Percentiles rank a stretch among this genome's conserved stretches.
These are phyloP conservation scores for Penicillium arizonense DNA, from an alignment of 495 filamentous ascomycete species.

Conservation along the genomic window DNA sequence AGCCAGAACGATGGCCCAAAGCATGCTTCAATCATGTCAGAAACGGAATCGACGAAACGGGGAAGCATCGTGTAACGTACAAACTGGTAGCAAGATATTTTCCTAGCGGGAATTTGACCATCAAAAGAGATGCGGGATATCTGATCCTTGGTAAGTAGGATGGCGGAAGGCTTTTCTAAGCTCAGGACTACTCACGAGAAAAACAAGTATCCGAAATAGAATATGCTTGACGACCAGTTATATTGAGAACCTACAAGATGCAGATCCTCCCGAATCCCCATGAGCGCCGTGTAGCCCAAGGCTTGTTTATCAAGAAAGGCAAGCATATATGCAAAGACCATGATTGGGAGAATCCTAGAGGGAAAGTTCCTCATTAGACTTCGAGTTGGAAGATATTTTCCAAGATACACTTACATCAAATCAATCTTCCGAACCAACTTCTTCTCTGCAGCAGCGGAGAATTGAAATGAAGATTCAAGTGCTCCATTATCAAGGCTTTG, in stretches of 20 bases:
- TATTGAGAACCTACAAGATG: slow-evolving; percentile 51
- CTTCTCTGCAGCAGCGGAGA: slow-evolving; percentile 17
- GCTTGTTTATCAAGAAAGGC: slow-evolving; percentile 56
- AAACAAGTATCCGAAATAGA: slow-evolving; percentile 59
- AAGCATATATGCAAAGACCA: slow-evolving; percentile 36
- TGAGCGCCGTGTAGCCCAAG: slow-evolving; percentile 28
- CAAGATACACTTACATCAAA: slow-evolving; percentile 7
- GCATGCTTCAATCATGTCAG: slow-evolving; percentile 13
- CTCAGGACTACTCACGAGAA: slow-evolving; percentile 26
- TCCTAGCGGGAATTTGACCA: slow-evolving; percentile 35
- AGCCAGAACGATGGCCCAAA: slow-evolving; percentile 44
- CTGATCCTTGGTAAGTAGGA: not conserved
- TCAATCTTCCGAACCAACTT: slow-evolving; percentile 26
- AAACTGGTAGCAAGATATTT: slow-evolving; percentile 52
- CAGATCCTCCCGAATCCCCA: slow-evolving; percentile 45
- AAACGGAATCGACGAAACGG: not conserved
- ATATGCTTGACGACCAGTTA: slow-evolving; percentile 50
- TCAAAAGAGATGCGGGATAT: slow-evolving; percentile 38
- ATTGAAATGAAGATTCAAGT: slow-evolving; percentile 8
- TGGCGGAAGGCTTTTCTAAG: too few relatives aligned
- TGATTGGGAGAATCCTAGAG: slow-evolving; percentile 21
- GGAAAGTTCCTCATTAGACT: not conserved
- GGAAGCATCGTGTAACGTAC: slow-evolving; percentile 25
- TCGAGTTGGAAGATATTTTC: not conserved
- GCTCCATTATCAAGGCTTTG: slow-evolving; percentile 17